Base-by-base conservation (phyloP, 176 grass and related monocot species). In the Ampelocalamus luodianensis region DNA sequence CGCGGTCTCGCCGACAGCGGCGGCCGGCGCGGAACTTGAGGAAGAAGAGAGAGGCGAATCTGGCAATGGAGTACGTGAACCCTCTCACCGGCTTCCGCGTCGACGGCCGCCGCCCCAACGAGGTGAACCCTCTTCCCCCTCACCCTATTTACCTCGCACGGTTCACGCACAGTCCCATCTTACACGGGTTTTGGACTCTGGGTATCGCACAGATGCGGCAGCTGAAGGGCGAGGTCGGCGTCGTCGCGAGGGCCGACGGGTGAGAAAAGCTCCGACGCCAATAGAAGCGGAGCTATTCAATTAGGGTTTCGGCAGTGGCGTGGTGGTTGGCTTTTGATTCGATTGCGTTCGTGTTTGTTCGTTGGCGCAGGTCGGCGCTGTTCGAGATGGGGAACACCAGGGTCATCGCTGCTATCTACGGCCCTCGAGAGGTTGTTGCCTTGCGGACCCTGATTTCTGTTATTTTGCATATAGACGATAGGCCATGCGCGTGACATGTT, bases 331-430 rank as follows among this genome's bases (percentile, higher is more conserved):
- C 40, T 86, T 82, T 56, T 90, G 37, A 71, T 65, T 37, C 24
- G 6, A 37, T 8, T 15, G 8, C 22, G 44, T 51, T 48, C 37
- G 43, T 75, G 24, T 54, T 75, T 63, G 49, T 48, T 79, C 26
- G 11, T 78, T 49, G 67, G 75, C 20, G 34, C 89, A 95, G 95
- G 58, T 99, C 93, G 42, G 93, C 96, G 23, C 78, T 94, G 59
- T 99, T 99, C 72, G 93, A 99, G 86, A 96, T 99, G 96, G 96
- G 96, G 42, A 96, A 99, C 82, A 99, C 91, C 68, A 91, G 92
- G 65, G 96, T 99, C 38, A 94, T 99, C 48, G 93, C 93, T 5
- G 91, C 91, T 53, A 79, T 96, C 56, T 99, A 99, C 62, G 96
- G 96, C 6, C 96, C 96, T 7, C 83, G 91, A 68, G 93, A 99